Evolutionary conservation across 2,329 filamentous ascomycete species (phyloP), one percentile per base, ranked within the genome.

Genomic region (Botrytis sinoallii): DNA sequence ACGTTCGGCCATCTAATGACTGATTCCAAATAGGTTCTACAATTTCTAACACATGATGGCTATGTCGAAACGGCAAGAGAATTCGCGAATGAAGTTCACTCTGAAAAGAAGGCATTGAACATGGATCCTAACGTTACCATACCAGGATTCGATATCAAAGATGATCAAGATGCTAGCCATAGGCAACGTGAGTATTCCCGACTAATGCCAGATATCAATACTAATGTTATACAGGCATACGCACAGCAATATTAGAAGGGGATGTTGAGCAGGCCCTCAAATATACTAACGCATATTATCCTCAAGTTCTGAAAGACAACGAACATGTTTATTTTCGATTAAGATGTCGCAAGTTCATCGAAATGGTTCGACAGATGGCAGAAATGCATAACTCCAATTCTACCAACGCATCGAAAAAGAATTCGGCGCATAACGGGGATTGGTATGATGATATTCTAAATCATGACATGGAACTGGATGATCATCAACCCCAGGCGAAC

Each of bases 41-140:
- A 98, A 82, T 98, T 97, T 77, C 85, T 99, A 22, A 93, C 95
- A 55, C 95, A 98, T 78, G 96, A 98, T 79, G 96, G 96, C 74
- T 98, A 98, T 78, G 92, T 98, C 12, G 95, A 98, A 77, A 97
- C 95, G 0, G 95, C 95, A 14, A 89, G 91, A 76, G 94, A 93
- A 0, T 98, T 99, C 85, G 90, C 93, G 5, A 87, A 92, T 78
- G 95, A 98, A 80, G 90, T 97, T 40, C 88, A 89, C 71, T 85
- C 88, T 25, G 93, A 97, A 81, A 91, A 92, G 78, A 85, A 88
- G 78, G 90, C 92, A 14, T 83, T 97, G 73, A 88, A 88, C 75
- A 85, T 89, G 61, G 88, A 89, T 72, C 83, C 88, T 55, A 82
- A 82, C 66, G 81, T 85, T 44, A 82, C 85, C n/a, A 84, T 89